These are phyloP conservation scores for Blastobotrys americana DNA, from an alignment of 805 yeast genomes.

Conservation along the genomic window DNA sequence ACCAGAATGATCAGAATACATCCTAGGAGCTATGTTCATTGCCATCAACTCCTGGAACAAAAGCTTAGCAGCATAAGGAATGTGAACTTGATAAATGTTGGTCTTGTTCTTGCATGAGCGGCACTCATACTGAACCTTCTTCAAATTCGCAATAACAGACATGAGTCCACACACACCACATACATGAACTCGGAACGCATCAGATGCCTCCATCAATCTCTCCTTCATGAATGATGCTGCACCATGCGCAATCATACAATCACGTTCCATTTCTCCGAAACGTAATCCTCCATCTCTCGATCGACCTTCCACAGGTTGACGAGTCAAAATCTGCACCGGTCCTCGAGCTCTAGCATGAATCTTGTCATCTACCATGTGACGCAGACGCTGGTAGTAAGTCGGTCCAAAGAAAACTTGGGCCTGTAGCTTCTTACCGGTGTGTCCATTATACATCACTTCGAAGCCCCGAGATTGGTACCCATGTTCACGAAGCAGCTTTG, in stretches of 20 bases:
- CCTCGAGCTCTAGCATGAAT: constrained; percentile 99
- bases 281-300: constrained; percentile 98
- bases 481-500: constrained; percentile 83
- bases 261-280: constrained; percentile 99
- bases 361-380: constrained; percentile 99
- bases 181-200: constrained; percentile 95
- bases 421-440: constrained; percentile 95
- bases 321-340: constrained; percentile 93
- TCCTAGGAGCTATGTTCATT: constrained; percentile 95
- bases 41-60: constrained; percentile 99
- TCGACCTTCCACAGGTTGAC: constrained; percentile 99
- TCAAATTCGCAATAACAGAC: constrained; percentile 95
- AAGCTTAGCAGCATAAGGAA: constrained; percentile 97
- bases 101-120: constrained; percentile 98
- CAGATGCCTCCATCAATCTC: constrained; percentile 97
- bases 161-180: constrained; percentile 98
- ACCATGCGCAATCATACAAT: constrained; percentile 99
- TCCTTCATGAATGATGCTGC: constrained; percentile 98
- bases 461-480: constrained; percentile 98
- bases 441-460: constrained; percentile 98
- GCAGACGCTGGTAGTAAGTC: constrained; percentile 94
- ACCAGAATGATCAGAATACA: constrained; percentile 88
- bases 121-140: constrained; percentile 97
- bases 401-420: constrained; percentile 99
- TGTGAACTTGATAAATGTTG: constrained; percentile 93